These are phyloP conservation scores for Carex cristatella DNA, from an alignment of 176 grass and related monocot genomes.

Conservation along the genomic window DNA sequence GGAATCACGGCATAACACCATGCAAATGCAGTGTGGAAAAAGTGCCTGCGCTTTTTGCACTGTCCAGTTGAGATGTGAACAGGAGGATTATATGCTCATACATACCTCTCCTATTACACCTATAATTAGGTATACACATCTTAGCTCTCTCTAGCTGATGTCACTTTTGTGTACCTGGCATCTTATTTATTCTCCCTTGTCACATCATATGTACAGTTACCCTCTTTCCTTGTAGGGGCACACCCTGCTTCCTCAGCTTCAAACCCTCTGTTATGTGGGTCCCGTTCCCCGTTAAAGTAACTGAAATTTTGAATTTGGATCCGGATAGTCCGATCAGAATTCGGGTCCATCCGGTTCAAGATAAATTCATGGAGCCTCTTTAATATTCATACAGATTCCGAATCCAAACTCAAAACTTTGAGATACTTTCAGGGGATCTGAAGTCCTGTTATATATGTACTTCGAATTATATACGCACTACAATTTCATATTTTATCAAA, in stretches of 20 bases:
- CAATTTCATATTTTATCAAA: too few species aligned
- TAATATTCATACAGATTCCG: too few species aligned
- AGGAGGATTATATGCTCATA: background rate
- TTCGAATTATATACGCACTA: background rate
- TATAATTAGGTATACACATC: background rate
- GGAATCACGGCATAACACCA: conserved; percentile 11
- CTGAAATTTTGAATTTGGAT: too few species aligned
- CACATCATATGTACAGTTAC: background rate
- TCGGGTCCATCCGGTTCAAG: too few species aligned
- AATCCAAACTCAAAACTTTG: too few species aligned
- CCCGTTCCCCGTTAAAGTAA: too few species aligned
- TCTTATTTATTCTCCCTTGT: conserved; percentile 16
- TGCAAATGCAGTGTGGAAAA: background rate
- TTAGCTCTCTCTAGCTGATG: background rate
- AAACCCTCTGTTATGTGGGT: background rate
- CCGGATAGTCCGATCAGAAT: too few species aligned
- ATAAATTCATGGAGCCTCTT: too few species aligned
- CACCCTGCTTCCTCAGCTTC: background rate
- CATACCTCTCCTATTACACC: background rate
- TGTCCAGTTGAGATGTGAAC: background rate
- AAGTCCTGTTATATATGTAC: background rate
- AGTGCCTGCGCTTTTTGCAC: background rate
- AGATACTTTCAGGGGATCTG: too few species aligned
- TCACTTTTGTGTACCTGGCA: background rate
- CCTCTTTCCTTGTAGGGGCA: background rate